Conservation (phyloP, 495 filamentous ascomycete species). For the Penicillium macrosclerotiorum region DNA sequence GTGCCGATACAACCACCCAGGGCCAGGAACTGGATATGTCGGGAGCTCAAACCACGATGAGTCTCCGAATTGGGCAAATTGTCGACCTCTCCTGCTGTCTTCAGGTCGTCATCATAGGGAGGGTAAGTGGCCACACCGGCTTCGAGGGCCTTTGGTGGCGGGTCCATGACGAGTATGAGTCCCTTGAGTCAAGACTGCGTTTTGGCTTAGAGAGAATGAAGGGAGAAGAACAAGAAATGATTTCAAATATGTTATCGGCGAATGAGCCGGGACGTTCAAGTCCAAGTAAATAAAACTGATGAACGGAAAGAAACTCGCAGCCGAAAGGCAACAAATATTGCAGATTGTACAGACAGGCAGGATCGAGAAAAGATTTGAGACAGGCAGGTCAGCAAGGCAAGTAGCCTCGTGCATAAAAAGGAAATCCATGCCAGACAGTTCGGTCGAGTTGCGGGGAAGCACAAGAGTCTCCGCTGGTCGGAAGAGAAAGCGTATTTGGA, state of each 20-base stretch:
- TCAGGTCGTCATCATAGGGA: slow-evolving; percentile 22
- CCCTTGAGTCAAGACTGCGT: background rate
- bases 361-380: too few relatives aligned
- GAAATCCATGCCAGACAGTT: background rate
- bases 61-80: slow-evolving; percentile 13
- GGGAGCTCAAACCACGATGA: slow-evolving; percentile 34
- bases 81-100: slow-evolving; percentile 16
- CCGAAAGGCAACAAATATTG: too few relatives aligned
- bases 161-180: slow-evolving; percentile 12
- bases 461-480: background rate
- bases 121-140: slow-evolving; percentile 10
- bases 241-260: background rate
- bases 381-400: too few relatives aligned
- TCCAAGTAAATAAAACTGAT: too few relatives aligned
- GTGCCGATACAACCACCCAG: slow-evolving; percentile 75
- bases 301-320: too few relatives aligned
- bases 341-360: too few relatives aligned
- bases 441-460: background rate
- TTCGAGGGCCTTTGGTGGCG: slow-evolving; percentile 21
- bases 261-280: too few relatives aligned
- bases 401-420: too few relatives aligned
- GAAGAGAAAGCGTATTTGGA: too few relatives aligned
- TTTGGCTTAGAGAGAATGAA: background rate
- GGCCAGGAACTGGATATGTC: slow-evolving; percentile 67
- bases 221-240: background rate